These are phyloP conservation scores for Fusarium sp. DNA, from an alignment of 2,329 filamentous ascomycete genomes.

Conservation along the genomic window DNA sequence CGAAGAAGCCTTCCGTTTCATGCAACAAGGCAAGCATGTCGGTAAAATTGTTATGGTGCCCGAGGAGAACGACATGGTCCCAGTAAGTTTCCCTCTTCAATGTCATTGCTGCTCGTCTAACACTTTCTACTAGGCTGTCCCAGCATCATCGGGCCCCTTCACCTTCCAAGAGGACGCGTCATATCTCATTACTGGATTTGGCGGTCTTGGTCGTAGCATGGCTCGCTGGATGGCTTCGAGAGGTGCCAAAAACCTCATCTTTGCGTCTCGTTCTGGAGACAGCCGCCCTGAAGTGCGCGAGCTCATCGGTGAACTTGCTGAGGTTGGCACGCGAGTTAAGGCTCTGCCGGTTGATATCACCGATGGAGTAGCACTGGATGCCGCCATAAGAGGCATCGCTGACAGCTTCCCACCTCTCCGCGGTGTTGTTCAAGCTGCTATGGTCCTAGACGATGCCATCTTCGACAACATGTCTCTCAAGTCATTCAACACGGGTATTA, in stretches of 20 bases:
- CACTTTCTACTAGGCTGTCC: no score
- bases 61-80: constrained; percentile 5
- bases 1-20: constrained; percentile 12
- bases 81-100: constrained; percentile 17
- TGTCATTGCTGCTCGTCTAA: no score
- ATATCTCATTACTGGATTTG: constrained; percentile 42
- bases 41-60: constrained; percentile 35
- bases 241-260: constrained; percentile 50
- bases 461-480: constrained; percentile 49
- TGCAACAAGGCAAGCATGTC: constrained; percentile 19
- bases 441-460: constrained; percentile 48
- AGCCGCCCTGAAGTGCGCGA: not conserved
- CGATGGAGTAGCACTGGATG: no score
- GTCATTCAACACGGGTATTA: constrained; percentile 42
- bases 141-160: not conserved
- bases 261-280: constrained; percentile 43
- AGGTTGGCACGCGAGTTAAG: no score
- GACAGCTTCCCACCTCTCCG: constrained; percentile 35
- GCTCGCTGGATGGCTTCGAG: constrained; percentile 26
- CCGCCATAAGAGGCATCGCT: no score
- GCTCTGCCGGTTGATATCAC: no score
- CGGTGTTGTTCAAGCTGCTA: constrained; percentile 41
- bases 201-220: constrained; percentile 41
- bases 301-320: not conserved
- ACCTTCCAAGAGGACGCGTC: constrained; percentile 23